phyloP scores from a whole-genome alignment of 805 yeast species.

The Candida maris region DNA sequence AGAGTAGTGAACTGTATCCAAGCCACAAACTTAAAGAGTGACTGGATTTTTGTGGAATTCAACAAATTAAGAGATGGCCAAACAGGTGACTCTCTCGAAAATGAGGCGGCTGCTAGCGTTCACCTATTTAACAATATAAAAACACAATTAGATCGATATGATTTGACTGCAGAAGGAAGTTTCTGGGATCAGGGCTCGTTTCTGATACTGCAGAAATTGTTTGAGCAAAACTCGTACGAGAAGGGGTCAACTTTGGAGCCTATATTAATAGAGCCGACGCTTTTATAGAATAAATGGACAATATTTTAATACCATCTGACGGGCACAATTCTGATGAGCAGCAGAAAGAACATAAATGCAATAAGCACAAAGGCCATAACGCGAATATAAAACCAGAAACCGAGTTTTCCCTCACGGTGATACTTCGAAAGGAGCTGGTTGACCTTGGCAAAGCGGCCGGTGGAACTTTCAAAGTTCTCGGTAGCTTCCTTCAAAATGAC shows the following conservation, averaged over 20 bases:
- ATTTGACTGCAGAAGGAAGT: conserved; percentile 6
- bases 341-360: conserved; percentile 24
- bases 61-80: not conserved
- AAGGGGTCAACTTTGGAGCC: conserved; percentile 26
- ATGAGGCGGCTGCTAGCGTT: not conserved
- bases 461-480: conserved; percentile 30
- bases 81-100: not conserved
- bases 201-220: conserved; percentile 11
- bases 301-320: conserved; percentile 30
- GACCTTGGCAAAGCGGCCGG: conserved; percentile 27
- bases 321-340: conserved; percentile 30
- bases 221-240: conserved; percentile 20
- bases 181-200: conserved; percentile 21
- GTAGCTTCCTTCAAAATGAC: conserved; percentile 31
- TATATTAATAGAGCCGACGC: conserved; percentile 20
- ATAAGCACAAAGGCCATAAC: conserved; percentile 21
- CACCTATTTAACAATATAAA: conserved; percentile 3
- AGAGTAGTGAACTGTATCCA: conserved; percentile 10
- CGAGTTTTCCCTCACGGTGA: conserved; percentile 31
- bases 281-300: conserved; percentile 1
- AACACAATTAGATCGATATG: not conserved
- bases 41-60: conserved; percentile 19
- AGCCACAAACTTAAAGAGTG: not conserved
- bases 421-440: conserved; percentile 25
- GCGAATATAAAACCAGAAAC: conserved; percentile 32